Conservation (phyloP, 345 rosid species). For the Sisymbrium irio region DNA sequence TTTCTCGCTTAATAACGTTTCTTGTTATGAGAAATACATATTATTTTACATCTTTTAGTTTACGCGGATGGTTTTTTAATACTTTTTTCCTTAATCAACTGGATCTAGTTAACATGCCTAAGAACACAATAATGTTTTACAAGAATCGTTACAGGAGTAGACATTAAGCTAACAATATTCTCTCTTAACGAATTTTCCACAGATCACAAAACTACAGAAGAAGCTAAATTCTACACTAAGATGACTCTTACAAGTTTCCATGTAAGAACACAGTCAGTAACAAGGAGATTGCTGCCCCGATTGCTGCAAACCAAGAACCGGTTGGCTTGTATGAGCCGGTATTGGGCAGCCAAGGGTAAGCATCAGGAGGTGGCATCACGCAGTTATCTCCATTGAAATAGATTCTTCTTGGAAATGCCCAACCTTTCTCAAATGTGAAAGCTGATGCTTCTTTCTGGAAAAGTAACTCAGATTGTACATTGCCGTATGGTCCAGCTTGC, state of each 20-base stretch:
- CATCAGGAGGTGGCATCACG: constrained; percentile 40
- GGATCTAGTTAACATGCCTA: background rate
- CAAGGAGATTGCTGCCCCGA: constrained; percentile 2
- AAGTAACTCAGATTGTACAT: constrained; percentile 64
- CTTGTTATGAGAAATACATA: background rate
- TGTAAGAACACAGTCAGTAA: constrained; percentile 1
- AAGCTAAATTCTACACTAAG: constrained; percentile 4
- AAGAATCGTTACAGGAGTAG: background rate
- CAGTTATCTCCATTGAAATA: constrained; percentile 56
- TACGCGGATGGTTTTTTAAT: background rate
- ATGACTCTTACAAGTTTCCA: constrained; percentile 16
- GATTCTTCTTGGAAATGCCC: constrained; percentile 74
- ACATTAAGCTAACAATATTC: background rate
- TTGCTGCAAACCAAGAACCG: background rate
- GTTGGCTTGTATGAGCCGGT: constrained; percentile 21
- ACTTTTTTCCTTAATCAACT: too few relatives aligned
- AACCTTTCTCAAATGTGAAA: constrained; percentile 67
- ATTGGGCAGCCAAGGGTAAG: constrained; percentile 43
- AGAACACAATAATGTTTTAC: background rate
- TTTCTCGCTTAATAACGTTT: background rate
- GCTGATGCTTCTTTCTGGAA: constrained; percentile 53
- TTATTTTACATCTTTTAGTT: background rate
- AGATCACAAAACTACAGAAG: background rate
- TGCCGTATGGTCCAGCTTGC: constrained; percentile 58
- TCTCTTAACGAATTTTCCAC: background rate